Conservation (phyloP, 2,329 filamentous ascomycete species). For the Iodosphaeria phyllophila region DNA sequence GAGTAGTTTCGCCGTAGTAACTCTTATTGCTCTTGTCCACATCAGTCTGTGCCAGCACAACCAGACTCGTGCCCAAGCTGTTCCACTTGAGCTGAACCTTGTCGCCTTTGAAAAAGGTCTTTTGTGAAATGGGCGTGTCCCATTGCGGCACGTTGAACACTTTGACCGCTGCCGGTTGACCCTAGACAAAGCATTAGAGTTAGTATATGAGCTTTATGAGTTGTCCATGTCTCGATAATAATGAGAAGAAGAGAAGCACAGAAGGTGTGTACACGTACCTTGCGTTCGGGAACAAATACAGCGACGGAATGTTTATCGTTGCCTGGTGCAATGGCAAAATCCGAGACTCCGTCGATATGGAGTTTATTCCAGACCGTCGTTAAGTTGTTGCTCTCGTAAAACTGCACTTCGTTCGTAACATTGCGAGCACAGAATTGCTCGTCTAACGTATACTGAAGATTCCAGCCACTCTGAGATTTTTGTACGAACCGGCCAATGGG, state of each 20-base stretch:
- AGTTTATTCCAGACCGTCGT: slow-evolving; percentile 88
- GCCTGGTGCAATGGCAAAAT: slow-evolving; percentile 80
- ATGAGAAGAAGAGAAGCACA: neutral
- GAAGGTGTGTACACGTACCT: slow-evolving; percentile 34
- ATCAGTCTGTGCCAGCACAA: slow-evolving; percentile 92
- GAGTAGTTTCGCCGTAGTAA: slow-evolving; percentile 95
- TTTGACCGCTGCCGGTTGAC: slow-evolving; percentile 83
- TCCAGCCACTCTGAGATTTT: slow-evolving; percentile 90
- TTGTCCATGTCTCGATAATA: too few relatives aligned
- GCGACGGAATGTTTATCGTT: slow-evolving; percentile 84
- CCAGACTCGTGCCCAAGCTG: slow-evolving; percentile 69
- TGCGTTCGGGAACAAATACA: slow-evolving; percentile 87
- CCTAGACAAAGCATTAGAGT: slow-evolving; percentile 28
- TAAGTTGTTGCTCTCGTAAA: slow-evolving; percentile 79
- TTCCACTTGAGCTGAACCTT: slow-evolving; percentile 99
- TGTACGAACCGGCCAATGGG: slow-evolving; percentile 84
- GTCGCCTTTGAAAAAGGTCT: slow-evolving; percentile 98
- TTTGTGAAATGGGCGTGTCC: slow-evolving; percentile 67
- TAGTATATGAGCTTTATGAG: too few relatives aligned
- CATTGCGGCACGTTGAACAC: slow-evolving; percentile 90
- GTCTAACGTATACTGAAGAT: slow-evolving; percentile 87
- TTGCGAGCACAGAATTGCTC: slow-evolving; percentile 84
- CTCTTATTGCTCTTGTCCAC: slow-evolving; percentile 98
- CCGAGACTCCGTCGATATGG: slow-evolving; percentile 71
- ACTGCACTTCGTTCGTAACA: slow-evolving; percentile 95